These are phyloP conservation scores for Glaciozyma antarctica DNA, from an alignment of 768 basidiomycete genomes.

Conservation along the genomic window DNA sequence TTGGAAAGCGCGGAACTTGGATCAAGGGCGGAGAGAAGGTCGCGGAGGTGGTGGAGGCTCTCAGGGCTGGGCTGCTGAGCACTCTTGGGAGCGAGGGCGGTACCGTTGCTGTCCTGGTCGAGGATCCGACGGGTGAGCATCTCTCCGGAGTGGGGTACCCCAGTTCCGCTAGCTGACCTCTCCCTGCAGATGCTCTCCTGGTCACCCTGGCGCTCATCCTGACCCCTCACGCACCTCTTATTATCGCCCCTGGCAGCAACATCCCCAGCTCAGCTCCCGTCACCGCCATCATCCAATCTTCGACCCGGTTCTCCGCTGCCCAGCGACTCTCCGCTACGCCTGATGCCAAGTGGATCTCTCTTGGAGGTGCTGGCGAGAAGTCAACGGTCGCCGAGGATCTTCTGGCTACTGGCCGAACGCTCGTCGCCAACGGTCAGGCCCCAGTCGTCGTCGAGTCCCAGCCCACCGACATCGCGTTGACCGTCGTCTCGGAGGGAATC, in stretches of 20 bases:
- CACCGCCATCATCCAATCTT: slow-evolving; percentile 15
- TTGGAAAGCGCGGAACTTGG: slow-evolving; percentile 16
- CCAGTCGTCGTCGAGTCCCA: not conserved
- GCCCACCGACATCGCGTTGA: slow-evolving; percentile 14
- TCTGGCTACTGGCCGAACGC: slow-evolving; percentile 11
- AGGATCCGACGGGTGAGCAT: slow-evolving; percentile 24
- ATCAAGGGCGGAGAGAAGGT: slow-evolving; percentile 23
- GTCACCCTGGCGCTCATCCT: slow-evolving; percentile 26
- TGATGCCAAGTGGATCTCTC: not conserved
- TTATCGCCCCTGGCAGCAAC: slow-evolving; percentile 15
- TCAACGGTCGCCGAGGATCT: slow-evolving; percentile 11
- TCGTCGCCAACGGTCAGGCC: not conserved
- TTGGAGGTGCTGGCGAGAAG: slow-evolving; percentile 7
- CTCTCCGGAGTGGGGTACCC: not conserved
- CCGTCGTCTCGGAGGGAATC: slow-evolving; percentile 16
- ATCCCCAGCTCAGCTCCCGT: slow-evolving; percentile 7
- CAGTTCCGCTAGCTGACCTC: not conserved
- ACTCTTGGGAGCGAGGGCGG: not conserved
- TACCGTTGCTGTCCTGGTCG: slow-evolving; percentile 20
- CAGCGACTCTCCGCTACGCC: not conserved
- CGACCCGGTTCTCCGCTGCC: not conserved
- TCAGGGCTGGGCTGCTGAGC: slow-evolving; percentile 16
- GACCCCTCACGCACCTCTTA: slow-evolving; percentile 11
- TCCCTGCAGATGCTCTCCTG: slow-evolving; percentile 21
- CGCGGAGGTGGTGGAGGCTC: not conserved